Percentiles rank a stretch among this genome's conserved stretches.
These are phyloP conservation scores for Sordaria brevicollis DNA, from an alignment of 495 filamentous ascomycete species.

Conservation along the genomic window DNA sequence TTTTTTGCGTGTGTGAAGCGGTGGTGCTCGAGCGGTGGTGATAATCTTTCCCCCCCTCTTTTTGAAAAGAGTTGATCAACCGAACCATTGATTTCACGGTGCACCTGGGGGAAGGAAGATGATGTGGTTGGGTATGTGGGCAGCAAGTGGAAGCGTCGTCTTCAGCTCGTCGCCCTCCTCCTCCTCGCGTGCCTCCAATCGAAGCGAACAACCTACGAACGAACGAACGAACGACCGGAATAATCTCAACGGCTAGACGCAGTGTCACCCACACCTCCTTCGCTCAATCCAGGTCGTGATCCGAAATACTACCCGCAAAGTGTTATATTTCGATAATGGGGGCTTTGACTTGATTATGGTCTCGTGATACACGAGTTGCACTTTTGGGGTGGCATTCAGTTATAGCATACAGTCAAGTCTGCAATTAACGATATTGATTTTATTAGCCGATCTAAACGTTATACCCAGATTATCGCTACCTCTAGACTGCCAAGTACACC, in stretches of 20 bases:
- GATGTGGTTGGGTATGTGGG: too few species aligned
- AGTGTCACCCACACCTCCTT: not conserved
- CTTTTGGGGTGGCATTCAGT: not conserved
- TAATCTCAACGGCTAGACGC: not conserved
- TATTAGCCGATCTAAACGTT: too few species aligned
- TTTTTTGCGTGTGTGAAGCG: too few species aligned
- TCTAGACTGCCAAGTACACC: too few species aligned
- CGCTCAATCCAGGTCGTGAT: not conserved
- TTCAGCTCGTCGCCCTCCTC: not conserved
- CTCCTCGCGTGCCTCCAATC: not conserved
- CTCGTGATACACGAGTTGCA: not conserved
- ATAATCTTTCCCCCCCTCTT: not conserved
- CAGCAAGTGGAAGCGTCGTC: too few species aligned
- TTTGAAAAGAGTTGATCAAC: not conserved
- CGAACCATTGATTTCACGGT: not conserved
- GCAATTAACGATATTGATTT: too few species aligned
- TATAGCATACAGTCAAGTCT: too few species aligned
- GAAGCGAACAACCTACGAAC: too few species aligned
- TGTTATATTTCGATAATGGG: not conserved
- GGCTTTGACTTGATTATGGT: too few species aligned
- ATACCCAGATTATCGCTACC: too few species aligned
- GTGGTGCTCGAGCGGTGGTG: too few species aligned
- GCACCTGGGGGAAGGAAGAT: not conserved
- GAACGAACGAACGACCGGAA: too few species aligned
- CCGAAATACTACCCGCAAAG: not conserved